Evolutionary conservation across 2,329 filamentous ascomycete genomes (phyloP).

Genomic region (Corinectria fuckeliana): DNA sequence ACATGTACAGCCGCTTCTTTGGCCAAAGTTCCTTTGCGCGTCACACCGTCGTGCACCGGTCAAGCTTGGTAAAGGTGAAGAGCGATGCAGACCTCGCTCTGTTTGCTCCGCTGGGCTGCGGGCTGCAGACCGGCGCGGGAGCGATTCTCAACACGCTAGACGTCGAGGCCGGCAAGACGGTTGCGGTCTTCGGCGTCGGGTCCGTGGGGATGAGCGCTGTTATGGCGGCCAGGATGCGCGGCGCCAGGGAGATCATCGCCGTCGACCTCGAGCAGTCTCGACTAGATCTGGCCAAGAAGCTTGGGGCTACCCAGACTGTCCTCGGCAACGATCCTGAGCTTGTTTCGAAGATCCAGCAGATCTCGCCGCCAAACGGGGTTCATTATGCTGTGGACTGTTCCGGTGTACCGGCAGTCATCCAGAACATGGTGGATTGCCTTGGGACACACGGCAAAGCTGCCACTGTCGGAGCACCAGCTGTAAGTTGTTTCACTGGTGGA

Average conservation of each 20-base stretch:
- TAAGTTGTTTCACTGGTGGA: neutral
- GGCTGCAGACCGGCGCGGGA: conserved; percentile 45
- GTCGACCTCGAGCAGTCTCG: conserved; percentile 13
- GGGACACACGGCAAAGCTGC: conserved; percentile 27
- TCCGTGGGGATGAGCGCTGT: conserved; percentile 15
- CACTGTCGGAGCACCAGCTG: conserved; percentile 10
- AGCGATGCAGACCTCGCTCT: conserved; percentile 37
- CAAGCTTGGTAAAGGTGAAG: conserved; percentile 39
- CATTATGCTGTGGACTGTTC: conserved; percentile 44
- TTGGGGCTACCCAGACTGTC: conserved; percentile 6
- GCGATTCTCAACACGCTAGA: conserved; percentile 41
- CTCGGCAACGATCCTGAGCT: conserved; percentile 2
- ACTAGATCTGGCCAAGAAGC: conserved; percentile 9
- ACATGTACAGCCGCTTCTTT: conserved; percentile 38
- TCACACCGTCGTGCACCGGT: conserved; percentile 38
- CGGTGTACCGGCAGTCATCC: conserved; percentile 47
- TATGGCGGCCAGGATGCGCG: conserved; percentile 14
- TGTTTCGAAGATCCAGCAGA: conserved; percentile 26
- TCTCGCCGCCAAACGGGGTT: conserved; percentile 32
- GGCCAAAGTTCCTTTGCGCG: conserved; percentile 45
- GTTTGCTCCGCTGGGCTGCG: conserved; percentile 44
- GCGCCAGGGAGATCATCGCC: conserved; percentile 13
- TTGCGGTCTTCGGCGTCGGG: conserved; percentile 39
- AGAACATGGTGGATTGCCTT: conserved; percentile 54
- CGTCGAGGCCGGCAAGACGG: conserved; percentile 32